These are phyloP conservation scores for Neoboletus brunneissimus DNA, from an alignment of 768 basidiomycete genomes.

Conservation along the genomic window DNA sequence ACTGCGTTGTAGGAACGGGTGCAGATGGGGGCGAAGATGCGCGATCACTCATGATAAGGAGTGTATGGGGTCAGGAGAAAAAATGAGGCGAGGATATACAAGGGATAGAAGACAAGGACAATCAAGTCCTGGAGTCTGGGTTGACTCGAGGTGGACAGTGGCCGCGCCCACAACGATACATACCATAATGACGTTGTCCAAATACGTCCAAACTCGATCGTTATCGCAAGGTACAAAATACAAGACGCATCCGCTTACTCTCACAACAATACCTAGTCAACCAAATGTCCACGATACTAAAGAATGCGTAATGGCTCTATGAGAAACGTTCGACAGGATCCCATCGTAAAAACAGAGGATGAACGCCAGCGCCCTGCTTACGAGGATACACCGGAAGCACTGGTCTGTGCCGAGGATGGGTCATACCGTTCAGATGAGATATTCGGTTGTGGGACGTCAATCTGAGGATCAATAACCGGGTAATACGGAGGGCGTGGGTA, in stretches of 20 bases:
- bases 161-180: not conserved
- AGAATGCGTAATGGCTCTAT: not conserved
- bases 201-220: conserved; percentile 25
- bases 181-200: conserved; percentile 7
- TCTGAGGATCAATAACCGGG: conserved; percentile 41
- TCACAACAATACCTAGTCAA: not conserved
- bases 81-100: conserved; percentile 8
- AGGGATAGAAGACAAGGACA: conserved; percentile 6
- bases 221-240: conserved; percentile 10
- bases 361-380: conserved; percentile 3
- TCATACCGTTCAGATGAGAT: conserved; percentile 36
- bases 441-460: conserved; percentile 31
- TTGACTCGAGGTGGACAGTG: not conserved
- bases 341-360: not conserved
- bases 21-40: not conserved
- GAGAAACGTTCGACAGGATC: not conserved
- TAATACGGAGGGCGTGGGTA: conserved; percentile 34
- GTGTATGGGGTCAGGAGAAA: conserved; percentile 19
- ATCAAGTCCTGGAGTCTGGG: conserved; percentile 9
- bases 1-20: conserved; percentile 12
- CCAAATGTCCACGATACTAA: not conserved
- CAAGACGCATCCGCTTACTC: not conserved
- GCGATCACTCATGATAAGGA: conserved; percentile 34
- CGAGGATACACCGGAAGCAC: conserved; percentile 9
- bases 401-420: conserved; percentile 17